A percentile compares a stretch with the other conserved stretches of the same genome.
phyloP scores from a whole-genome alignment of 192 early-diverging fungal species.

The Allomyces javanicus region DNA sequence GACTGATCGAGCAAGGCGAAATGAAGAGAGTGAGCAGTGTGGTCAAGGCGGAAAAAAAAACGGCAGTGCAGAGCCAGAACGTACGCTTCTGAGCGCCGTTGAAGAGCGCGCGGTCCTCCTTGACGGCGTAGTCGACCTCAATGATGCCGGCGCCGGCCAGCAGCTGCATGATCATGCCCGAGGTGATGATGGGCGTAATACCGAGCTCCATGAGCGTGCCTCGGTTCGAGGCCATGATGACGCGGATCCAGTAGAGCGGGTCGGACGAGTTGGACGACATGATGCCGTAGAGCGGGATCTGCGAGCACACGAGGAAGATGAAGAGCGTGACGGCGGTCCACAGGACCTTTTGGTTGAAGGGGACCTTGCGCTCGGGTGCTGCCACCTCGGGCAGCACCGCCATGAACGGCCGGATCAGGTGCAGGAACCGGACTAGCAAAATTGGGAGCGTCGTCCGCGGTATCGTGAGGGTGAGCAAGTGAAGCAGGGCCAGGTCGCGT shows the following conservation, averaged over 20 bases:
- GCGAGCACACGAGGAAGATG: slow-evolving; percentile 98
- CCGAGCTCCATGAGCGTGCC: slow-evolving; percentile 99
- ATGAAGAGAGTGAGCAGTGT: slow-evolving; percentile 27
- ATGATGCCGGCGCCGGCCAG: slow-evolving; percentile 96
- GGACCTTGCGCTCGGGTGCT: slow-evolving; percentile 92
- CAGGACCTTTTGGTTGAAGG: slow-evolving; percentile 95
- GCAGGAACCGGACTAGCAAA: slow-evolving; percentile 69
- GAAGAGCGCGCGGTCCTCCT: slow-evolving; percentile 96
- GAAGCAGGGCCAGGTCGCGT: too few relatives aligned
- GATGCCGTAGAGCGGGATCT: slow-evolving; percentile 99
- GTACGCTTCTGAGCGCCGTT: slow-evolving; percentile 88
- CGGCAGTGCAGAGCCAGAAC: too few relatives aligned
- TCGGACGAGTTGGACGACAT: slow-evolving; percentile 99
- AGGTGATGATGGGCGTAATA: slow-evolving; percentile 98
- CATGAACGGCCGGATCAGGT: slow-evolving; percentile 95
- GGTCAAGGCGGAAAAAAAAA: slow-evolving; percentile 43
- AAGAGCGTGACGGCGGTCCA: slow-evolving; percentile 99
- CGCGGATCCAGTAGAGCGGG: slow-evolving; percentile 99
- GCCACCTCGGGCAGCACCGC: slow-evolving; percentile 94
- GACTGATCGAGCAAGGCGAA: slow-evolving; percentile 19
- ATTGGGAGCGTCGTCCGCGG: not conserved
- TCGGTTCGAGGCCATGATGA: slow-evolving; percentile 97
- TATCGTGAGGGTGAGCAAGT: too few relatives aligned
- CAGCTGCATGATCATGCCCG: slow-evolving; percentile 99
- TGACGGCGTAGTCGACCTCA: slow-evolving; percentile 94